Evolutionary conservation across 225 moss, liverwort and hornwort genomes (phyloP), one percentile per base, ranked within the genome.

Genomic region (Sphagnum contortum): DNA sequence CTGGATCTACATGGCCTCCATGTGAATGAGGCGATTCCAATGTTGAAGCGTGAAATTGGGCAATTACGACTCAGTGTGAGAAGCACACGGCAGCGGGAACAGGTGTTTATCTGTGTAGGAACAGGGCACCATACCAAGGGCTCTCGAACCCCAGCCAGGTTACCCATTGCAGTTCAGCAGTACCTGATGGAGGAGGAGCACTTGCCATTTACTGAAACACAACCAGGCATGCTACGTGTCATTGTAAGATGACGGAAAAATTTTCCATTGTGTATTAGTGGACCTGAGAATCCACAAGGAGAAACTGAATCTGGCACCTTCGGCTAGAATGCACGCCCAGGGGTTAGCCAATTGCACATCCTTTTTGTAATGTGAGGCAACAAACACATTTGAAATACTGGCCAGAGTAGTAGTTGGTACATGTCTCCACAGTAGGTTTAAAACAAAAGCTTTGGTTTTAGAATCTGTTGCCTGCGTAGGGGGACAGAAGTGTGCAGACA

Each of bases 41-140:
- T 84, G 72, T 64, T 87, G 68, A 87, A 87, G 70, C 81, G 78
- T 47, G 87, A 87, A 72, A 73, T 87, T 67, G 74, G 76, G 68
- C 75, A 75, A n/a, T 46, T 84, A 13, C 76, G 79, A 5, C 70
- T 70, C 68, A 76, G 55, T 63, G 76, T 67, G 4, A 54, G 74
- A 12, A 71, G 64, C 72, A 76, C 71, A 0, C 60, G 83, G 74
- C 80, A 76, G 72, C 78, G 79, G 59, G 78, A 79, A 57, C 78
- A 72, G 6, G 72, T 87, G 10, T 87, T 72, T 63, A 78, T 87
- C 50, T 84, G 74, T 13, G 87, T 81, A 69, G 87, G 84, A 2
- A 84, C 87, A 14, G 81, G 87, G 44, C 87, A 87, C 73, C 87
- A 87, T 12, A 83, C 84, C 1, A 83, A 83, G 72, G 87, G 87